Evolutionary conservation across 306 rosid genomes (phyloP), one percentile per base, ranked within the genome.

Genomic region (Cucumis melo): DNA sequence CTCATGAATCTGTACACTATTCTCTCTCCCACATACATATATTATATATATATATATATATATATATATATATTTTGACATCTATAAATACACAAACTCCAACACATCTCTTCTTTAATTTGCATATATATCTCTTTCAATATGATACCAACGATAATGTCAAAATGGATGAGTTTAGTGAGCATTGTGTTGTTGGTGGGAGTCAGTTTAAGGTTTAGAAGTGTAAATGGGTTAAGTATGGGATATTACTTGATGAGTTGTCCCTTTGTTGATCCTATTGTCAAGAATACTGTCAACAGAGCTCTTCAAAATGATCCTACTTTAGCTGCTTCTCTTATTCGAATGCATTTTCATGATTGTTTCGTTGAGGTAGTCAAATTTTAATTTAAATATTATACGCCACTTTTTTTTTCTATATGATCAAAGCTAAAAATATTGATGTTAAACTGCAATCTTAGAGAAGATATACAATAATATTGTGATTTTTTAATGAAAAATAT

Each of bases 331-430:
- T 88, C 36, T 66, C 96, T 92, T 15, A 10, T 92, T 29, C 85
- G 97, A 84, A 88, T 92, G 97, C 96, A 92, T 58, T 92, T 92
- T 84, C 97, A 90, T 46, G 97, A 92, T 55, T 92, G 96, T 83
- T 92, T 92, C 84, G 81, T 92, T 12, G 76, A 90, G 93, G 96
- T 91, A 29, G 16, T 14, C 36, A 27, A 27, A 27, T 3, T 27
- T 27, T 27, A 27, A 27, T 27, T 27, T 27, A 27, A 27, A 27
- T 1, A 27, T 27, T n/a, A n/a, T n/a, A n/a, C n/a, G n/a, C n/a
- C n/a, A 27, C 29, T 0, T 27, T 27, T 27, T 27, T 27, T 27
- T 27, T 27, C 29, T 27, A 1, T 27, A 27, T 27, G 29, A 27
- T 50, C n/a, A 5, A 14, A 5, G n/a, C 5, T 5, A 0, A 15